Evolutionary conservation across 2,329 filamentous ascomycete species (phyloP), one percentile per base, ranked within the genome.

Genomic region (Fusarium sp.): DNA sequence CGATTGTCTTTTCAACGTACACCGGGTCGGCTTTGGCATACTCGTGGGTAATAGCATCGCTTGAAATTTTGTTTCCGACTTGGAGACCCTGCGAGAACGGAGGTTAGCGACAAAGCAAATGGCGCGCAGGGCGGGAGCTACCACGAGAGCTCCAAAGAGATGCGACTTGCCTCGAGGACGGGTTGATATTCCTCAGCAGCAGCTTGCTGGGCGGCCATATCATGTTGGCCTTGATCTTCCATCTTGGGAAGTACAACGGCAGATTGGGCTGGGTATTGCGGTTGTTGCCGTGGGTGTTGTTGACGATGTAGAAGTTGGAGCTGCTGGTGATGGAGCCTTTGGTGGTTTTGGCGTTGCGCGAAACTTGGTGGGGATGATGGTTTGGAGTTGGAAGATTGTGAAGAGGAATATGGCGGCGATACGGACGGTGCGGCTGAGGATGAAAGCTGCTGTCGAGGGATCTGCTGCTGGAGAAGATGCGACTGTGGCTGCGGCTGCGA

Each of bases 1-100:
- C 95, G 77, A 89, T 87, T 49, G 95, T 98, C 84, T 98, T 98
- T 62, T 91, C 88, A 51, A 95, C 90, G 78, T 93, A 97, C 68
- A 93, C 84, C 7, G 91, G 90, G 78, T 98, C 95, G 66, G 94
- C 95, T 80, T 92, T 92, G 65, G 94, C 92, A 82, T 97, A 98
- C 79, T 97, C 93, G 68, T 91, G 86, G 17, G 92, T 90, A 76
- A 99, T 94, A 70, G 86, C 88, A 72, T 90, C 87, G 80, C 91
- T 97, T 52, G 92, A 88, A 75, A 90, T 89, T 80, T 92, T 93
- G 65, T 91, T 87, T 74, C 94, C 92, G 70, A 98, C 92, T 50
- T 95, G 85, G 65, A 93, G 92, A 58, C 94, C 94, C 95, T 98
- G 76, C 56, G 58, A 52, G 46, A 52, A n/a, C 14, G n/a, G 44